phyloP scores from a whole-genome alignment of 2,329 filamentous ascomycete species.

The Monascus ruber region DNA sequence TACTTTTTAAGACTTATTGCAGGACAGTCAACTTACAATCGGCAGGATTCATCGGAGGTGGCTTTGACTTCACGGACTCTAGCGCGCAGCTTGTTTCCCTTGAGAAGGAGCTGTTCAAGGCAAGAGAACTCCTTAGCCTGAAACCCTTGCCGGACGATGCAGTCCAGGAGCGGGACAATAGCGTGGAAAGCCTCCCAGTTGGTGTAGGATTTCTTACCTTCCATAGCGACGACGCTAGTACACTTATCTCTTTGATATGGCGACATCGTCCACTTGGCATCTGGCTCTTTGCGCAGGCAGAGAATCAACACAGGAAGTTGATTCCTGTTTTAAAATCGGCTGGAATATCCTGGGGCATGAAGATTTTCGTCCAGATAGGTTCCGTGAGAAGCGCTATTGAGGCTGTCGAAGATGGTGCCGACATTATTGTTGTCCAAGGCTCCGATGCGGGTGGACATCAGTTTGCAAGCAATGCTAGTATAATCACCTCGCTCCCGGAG shows the following conservation, averaged over 20 bases:
- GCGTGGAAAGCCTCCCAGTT: conserved; percentile 12
- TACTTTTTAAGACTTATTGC: too few species aligned
- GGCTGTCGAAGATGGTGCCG: conserved; percentile 31
- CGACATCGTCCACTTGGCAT: conserved; percentile 18
- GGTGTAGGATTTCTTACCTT: conserved; percentile 33
- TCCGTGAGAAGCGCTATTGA: conserved; percentile 37
- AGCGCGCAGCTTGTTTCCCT: conserved; percentile 13
- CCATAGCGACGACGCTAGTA: conserved; percentile 19
- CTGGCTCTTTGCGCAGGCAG: conserved; percentile 36
- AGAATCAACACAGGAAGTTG: conserved; percentile 23
- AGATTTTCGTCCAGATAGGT: conserved; percentile 47
- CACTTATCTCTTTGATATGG: conserved; percentile 31
- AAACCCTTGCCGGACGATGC: background rate
- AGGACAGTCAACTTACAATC: too few species aligned
- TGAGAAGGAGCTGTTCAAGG: conserved; percentile 15
- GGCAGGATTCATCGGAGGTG: conserved; percentile 42
- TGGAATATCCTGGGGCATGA: conserved; percentile 23
- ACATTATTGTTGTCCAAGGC: conserved; percentile 45
- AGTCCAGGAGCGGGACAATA: conserved; percentile 1
- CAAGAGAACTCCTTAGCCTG: conserved; percentile 6
- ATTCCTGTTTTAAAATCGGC: too few species aligned
- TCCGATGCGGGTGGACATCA: conserved; percentile 47
- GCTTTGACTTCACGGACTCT: conserved; percentile 32
- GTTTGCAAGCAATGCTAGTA: conserved; percentile 32
- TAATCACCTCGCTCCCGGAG: conserved; percentile 43